phyloP scores from a whole-genome alignment of 2,329 filamentous ascomycete genomes.

The Cylindrodendrum hubeiense region DNA sequence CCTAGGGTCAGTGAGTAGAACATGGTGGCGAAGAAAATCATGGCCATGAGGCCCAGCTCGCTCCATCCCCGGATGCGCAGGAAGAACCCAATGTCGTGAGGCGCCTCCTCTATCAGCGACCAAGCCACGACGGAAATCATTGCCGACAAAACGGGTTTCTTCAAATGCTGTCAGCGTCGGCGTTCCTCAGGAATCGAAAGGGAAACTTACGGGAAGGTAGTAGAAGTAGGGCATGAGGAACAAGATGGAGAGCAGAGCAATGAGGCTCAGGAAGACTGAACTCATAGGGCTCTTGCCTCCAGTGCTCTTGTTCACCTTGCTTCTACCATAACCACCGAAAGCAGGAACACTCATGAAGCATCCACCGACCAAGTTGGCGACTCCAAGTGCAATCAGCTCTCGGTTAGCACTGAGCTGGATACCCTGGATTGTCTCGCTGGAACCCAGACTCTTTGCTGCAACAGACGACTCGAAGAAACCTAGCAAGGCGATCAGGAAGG shows the following conservation, averaged over 20 bases:
- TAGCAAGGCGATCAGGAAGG: constrained; percentile 91
- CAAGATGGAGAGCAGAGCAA: constrained; percentile 84
- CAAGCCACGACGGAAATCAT: constrained; percentile 97
- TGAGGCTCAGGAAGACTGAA: constrained; percentile 85
- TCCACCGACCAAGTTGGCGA: constrained; percentile 90
- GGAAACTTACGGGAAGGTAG: constrained; percentile 84
- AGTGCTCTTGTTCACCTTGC: constrained; percentile 93
- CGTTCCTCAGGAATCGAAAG: neutral
- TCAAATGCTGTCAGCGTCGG: constrained; percentile 13
- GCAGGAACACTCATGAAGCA: constrained; percentile 94
- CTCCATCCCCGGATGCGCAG: constrained; percentile 85
- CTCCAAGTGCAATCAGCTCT: constrained; percentile 90
- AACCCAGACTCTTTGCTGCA: constrained; percentile 89
- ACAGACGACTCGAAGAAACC: constrained; percentile 99
- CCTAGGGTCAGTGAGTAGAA: constrained; percentile 95
- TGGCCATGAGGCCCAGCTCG: constrained; percentile 86
- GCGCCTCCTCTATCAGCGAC: constrained; percentile 94
- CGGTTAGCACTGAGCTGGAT: constrained; percentile 91
- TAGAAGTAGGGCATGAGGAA: constrained; percentile 93
- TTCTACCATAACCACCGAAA: constrained; percentile 95
- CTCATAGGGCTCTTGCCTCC: constrained; percentile 95
- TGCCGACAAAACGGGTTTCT: constrained; percentile 93
- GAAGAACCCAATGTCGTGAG: constrained; percentile 93
- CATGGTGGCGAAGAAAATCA: constrained; percentile 92
- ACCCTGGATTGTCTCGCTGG: constrained; percentile 76